Base-by-base conservation (phyloP, 2,329 filamentous ascomycete genomes). In the Stachybotrys chlorohalonatus region DNA sequence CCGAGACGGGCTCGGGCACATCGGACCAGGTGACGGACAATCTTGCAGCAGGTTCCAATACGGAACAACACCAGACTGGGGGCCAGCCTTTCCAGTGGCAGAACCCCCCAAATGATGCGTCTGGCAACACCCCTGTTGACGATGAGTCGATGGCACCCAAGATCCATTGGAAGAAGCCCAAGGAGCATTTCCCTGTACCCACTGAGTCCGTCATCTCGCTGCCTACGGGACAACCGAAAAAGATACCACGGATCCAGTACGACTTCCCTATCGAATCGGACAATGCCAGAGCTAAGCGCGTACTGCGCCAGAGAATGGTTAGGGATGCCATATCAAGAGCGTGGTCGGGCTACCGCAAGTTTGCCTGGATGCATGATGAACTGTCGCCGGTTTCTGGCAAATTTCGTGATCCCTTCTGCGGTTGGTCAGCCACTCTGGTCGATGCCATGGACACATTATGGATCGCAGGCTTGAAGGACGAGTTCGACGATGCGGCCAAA, bases 321-420 rank as follows among this genome's bases (percentile, higher is more conserved):
- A 90, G 85, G 67, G 76, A 80, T 6, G 87, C 91, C 55, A 89
- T 95, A 68, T 74, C 81, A 63, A 86, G 86, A 62, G 85, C 90
- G 0, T 97, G 94, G 93, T 72, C 75, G 5, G 90, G 89, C 42
- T 97, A 97, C 72, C 87, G 81, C 64, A 77, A 83, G 57, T 78
- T 85, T 62, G 93, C 92, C 11, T 94, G 89, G 83, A 82, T 85
- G 58, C 89, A 95, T 62, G 94, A 97, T 65, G 94, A 97, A 73
- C 72, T 97, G 15, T 79, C 74, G 49, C 94, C 94, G 2, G 75
- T 93, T 9, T 81, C 82, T 32, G 85, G 85, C 52, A 74, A 73
- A 13, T 83, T 76, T 59, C 82, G 83, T 16, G 88, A 96, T 65
- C 89, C 90, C 0, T 97, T 97, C 69, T 93, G 90, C 66, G 90